phyloP scores from a whole-genome alignment of 495 filamentous ascomycete species.

The Penicillium psychrofluorescens region DNA sequence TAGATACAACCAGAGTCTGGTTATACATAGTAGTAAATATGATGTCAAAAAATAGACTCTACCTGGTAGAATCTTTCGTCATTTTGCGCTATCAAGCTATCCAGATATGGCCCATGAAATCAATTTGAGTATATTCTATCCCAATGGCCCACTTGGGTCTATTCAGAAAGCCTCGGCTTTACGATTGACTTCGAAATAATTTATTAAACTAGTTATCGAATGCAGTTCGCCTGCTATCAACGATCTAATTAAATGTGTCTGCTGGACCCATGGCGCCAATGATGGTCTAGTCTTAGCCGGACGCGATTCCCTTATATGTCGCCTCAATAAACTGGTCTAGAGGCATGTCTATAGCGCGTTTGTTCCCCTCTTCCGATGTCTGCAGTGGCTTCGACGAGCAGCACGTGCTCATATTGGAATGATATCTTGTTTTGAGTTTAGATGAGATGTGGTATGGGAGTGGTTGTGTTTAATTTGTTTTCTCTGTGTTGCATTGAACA shows the following conservation, averaged over 20 bases:
- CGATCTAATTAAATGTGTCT: no score
- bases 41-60: no score
- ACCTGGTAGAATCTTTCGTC: no score
- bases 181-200: conserved; percentile 5
- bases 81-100: no score
- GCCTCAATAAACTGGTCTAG: conserved; percentile 51
- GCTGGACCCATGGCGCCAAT: conserved; percentile 20
- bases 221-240: conserved; percentile 23
- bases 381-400: conserved; percentile 60
- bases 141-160: no score
- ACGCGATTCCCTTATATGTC: conserved; percentile 43
- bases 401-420: conserved; percentile 59
- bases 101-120: no score
- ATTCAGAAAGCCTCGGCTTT: no score
- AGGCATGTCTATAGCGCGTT: conserved; percentile 49
- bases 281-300: conserved; percentile 39
- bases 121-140: no score
- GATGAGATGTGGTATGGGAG: background rate
- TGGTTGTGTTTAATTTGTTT: no score
- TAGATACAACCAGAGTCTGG: no score
- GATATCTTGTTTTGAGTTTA: conserved; percentile 29
- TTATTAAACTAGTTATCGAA: conserved; percentile 25
- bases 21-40: no score
- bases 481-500: no score
- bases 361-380: conserved; percentile 52